A percentile compares a stretch with the other conserved stretches of the same genome.
Evolutionary conservation across 345 rosid species (phyloP).

Genomic region (Citrus inodora): DNA sequence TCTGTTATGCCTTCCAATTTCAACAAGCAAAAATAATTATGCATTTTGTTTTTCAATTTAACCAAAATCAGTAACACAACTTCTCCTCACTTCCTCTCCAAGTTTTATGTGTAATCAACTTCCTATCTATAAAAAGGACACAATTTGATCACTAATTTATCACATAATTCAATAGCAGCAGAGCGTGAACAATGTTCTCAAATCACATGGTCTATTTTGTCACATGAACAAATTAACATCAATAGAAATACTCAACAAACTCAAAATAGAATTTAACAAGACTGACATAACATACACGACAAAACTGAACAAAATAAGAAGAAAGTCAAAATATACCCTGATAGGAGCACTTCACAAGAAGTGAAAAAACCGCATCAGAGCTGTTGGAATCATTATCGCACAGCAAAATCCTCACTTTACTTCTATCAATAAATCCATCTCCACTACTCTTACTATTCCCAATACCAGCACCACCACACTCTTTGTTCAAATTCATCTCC

Average conservation of each 20-base stretch:
- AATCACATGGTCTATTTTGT: neutral
- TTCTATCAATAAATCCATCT: conserved; percentile 87
- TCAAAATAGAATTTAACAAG: neutral
- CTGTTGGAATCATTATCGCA: conserved; percentile 83
- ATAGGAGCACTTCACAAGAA: conserved; percentile 87
- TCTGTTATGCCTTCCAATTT: neutral
- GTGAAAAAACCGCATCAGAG: conserved; percentile 66
- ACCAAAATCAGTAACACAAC: neutral
- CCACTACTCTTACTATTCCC: conserved; percentile 44
- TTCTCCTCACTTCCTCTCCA: neutral
- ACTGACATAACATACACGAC: neutral
- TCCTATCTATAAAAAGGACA: neutral
- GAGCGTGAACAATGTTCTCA: neutral
- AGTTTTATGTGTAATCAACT: neutral
- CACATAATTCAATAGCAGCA: neutral
- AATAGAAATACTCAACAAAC: neutral
- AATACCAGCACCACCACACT: conserved; percentile 30
- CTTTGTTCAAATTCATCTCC: conserved; percentile 61
- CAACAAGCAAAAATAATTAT: neutral
- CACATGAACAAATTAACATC: neutral
- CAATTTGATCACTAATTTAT: neutral
- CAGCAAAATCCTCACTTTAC: conserved; percentile 95
- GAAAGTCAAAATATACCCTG: conserved; percentile 51
- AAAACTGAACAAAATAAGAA: neutral
- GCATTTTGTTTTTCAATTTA: neutral